Conservation (phyloP, 139 green algal genomes). For the Haematococcus sp. region DNA sequence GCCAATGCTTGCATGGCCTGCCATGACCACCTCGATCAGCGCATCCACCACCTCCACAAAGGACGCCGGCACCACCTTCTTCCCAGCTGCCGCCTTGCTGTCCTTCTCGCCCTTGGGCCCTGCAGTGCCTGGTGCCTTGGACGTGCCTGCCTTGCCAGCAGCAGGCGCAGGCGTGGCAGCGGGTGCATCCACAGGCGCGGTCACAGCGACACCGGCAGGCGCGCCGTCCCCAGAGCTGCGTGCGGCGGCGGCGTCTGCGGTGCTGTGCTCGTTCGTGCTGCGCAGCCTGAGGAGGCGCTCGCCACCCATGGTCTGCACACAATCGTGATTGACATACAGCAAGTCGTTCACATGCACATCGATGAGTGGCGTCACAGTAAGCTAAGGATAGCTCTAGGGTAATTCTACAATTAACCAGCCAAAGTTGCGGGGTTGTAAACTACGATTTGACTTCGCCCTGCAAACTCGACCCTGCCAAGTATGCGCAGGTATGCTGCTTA, state of each 20-base stretch:
- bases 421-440: no score
- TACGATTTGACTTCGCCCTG: no score
- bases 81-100: background rate
- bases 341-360: no score
- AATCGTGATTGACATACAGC: no score
- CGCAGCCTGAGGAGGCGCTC: constrained; percentile 22
- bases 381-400: no score
- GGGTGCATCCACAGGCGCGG: background rate
- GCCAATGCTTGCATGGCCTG: background rate
- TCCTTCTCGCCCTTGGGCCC: background rate
- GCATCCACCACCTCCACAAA: constrained; percentile 82
- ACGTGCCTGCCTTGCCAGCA: background rate
- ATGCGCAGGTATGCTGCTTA: no score
- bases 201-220: background rate
- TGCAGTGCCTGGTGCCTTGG: background rate
- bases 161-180: background rate
- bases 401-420: no score
- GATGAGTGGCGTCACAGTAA: no score
- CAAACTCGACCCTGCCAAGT: no score
- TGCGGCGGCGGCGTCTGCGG: background rate
- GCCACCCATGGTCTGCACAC: background rate
- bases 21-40: constrained; percentile 74
- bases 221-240: no score
- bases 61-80: constrained; percentile 54
- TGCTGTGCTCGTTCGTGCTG: background rate